Conservation (phyloP, 2,329 filamentous ascomycete genomes). For the Aspergillus quadricinctus region DNA sequence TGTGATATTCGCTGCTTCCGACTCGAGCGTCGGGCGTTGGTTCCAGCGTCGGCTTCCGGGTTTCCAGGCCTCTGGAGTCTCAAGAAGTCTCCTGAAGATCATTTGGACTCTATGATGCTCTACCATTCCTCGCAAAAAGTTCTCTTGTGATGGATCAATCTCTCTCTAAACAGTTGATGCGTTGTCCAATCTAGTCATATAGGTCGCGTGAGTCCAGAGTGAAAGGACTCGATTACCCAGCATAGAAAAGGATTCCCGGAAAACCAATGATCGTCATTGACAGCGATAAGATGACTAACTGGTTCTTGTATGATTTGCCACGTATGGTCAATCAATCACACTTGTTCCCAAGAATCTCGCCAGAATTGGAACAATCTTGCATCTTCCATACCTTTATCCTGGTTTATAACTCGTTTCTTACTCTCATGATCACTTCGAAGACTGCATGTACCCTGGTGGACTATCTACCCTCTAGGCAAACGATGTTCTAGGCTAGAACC, state of each 20-base stretch:
- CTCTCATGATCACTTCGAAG: neutral
- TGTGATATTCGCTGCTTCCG: conserved; percentile 14
- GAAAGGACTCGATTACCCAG: neutral
- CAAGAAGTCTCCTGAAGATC: neutral
- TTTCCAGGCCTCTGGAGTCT: neutral
- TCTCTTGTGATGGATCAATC: neutral
- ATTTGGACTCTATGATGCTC: neutral
- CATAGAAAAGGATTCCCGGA: neutral
- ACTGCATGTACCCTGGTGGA: neutral
- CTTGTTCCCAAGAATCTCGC: neutral
- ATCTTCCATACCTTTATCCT: neutral
- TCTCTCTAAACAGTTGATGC: neutral
- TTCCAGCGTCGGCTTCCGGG: neutral
- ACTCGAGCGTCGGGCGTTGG: neutral
- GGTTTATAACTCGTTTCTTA: neutral
- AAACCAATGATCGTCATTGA: neutral
- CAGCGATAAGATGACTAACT: neutral
- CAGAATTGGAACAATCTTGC: neutral
- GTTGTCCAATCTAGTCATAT: neutral
- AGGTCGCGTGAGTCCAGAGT: neutral
- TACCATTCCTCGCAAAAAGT: neutral
- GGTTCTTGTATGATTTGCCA: neutral
- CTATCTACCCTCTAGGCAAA: neutral
- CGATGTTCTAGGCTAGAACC: neutral
- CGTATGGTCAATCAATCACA: neutral